Conservation (phyloP, 2,329 filamentous ascomycete genomes). For the Trichoderma sp. region DNA sequence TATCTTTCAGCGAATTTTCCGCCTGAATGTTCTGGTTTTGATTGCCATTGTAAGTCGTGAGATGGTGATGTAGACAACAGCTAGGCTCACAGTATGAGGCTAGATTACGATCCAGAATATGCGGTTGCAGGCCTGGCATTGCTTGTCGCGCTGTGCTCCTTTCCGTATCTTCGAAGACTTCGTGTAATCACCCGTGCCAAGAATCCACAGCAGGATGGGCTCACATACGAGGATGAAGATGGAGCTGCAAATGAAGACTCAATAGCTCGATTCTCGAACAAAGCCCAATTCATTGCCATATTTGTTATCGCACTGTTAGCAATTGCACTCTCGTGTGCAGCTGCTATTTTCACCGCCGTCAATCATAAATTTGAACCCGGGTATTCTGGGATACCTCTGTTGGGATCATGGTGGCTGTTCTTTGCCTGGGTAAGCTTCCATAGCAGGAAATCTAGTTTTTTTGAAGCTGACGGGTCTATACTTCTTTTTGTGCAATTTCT, state of each 20-base stretch:
- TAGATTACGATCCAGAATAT: background rate
- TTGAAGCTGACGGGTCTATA: background rate
- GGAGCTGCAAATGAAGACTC: slow-evolving; percentile 9
- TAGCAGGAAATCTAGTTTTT: background rate
- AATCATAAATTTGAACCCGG: background rate
- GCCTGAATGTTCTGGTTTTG: background rate
- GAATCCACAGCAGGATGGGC: background rate
- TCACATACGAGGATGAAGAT: slow-evolving; percentile 2
- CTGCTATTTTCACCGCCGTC: slow-evolving; percentile 7
- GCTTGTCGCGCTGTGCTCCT: background rate
- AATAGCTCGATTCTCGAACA: slow-evolving; percentile 2
- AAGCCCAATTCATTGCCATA: background rate
- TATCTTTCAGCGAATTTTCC: background rate
- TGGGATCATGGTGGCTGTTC: background rate
- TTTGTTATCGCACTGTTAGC: background rate
- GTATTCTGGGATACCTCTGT: background rate
- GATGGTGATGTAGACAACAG: background rate
- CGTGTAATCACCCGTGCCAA: background rate
- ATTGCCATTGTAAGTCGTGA: background rate
- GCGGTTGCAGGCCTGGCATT: background rate
- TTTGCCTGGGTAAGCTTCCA: background rate
- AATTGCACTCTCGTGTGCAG: background rate
- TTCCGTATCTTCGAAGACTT: background rate
- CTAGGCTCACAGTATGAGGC: background rate
- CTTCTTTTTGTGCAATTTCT: background rate